A percentile compares a stretch with the other conserved stretches of the same genome.
Conservation (phyloP, 2,329 filamentous ascomycete species). For the Hymenoscyphus salicellus region DNA sequence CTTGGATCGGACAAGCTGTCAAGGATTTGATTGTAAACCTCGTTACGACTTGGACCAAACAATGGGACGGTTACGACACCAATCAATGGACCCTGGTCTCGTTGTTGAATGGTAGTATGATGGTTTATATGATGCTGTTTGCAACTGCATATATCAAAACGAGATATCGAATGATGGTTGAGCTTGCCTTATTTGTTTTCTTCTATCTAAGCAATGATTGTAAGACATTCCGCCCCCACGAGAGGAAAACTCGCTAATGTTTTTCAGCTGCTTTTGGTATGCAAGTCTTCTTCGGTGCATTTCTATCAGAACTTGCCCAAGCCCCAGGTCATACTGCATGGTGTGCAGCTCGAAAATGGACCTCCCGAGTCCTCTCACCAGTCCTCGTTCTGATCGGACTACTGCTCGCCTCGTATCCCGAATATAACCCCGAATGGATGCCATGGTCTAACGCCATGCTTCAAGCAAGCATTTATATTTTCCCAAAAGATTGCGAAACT, state of each 20-base stretch:
- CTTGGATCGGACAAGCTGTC: constrained; percentile 42
- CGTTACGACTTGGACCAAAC: constrained; percentile 50
- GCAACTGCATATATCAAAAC: constrained; percentile 50
- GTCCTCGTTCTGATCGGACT: constrained; percentile 52
- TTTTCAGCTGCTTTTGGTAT: constrained; percentile 48
- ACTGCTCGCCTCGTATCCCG: constrained; percentile 58
- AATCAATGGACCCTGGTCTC: constrained; percentile 58
- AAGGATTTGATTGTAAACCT: constrained; percentile 45
- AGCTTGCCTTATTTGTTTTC: constrained; percentile 48
- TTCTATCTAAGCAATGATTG: constrained; percentile 40
- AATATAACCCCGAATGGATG: constrained; percentile 51
- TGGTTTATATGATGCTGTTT: constrained; percentile 52
- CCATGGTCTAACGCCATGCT: constrained; percentile 52
- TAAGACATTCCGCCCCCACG: constrained; percentile 14
- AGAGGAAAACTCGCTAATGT: constrained; percentile 9
- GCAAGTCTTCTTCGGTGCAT: constrained; percentile 61
- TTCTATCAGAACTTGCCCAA: constrained; percentile 58
- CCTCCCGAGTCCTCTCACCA: constrained; percentile 45
- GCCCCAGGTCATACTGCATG: constrained; percentile 48
- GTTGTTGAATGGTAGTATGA: constrained; percentile 53
- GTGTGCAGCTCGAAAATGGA: constrained; percentile 43
- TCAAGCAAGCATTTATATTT: constrained; percentile 42
- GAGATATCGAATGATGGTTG: constrained; percentile 47
- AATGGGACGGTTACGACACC: constrained; percentile 52
- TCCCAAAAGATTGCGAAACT: constrained; percentile 47